Base-by-base conservation (phyloP, 2,329 filamentous ascomycete genomes). In the Furcasterigmium sp. region DNA sequence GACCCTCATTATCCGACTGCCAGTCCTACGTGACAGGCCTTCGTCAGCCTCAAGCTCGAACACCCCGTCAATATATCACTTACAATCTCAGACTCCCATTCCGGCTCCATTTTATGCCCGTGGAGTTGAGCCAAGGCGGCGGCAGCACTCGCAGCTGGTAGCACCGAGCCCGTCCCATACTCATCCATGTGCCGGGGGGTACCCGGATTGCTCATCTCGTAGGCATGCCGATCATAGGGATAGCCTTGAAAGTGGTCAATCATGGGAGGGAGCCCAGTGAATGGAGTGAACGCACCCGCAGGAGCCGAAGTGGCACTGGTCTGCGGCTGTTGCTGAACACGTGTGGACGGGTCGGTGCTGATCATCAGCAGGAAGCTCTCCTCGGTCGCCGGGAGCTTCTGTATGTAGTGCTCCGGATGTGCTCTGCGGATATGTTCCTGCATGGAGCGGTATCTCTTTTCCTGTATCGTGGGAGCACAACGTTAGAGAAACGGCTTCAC, bases 301-400 rank as follows among this genome's bases (percentile, higher is more conserved):
- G 50, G 43, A 39, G 45, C 41, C 28, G 46, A 46, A 23, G 44
- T 47, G 46, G 63, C 63, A 45, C 57, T 63, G 17, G 47, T 29
- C n/a, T 42, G 45, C 46, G 29, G 46, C 39, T 43, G 48, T 44
- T 42, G 39, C n/a, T 77, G 78, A 36, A 76, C 78, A 57, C 78
- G 79, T 62, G 88, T 84, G 49, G 84, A 84, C 10, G 87, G 91
- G 50, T 89, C 85, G 53, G 88, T 90, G 65, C 83, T 94, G 65
- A 97, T 88, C 93, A 97, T 97, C 64, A 95, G 76, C 59, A 87
- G 74, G 68, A 98, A 96, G 82, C 90, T 96, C 70, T 97, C 91
- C 67, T 96, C 91, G 55, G 91, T 98, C 39, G 93, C 93, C 53
- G 93, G 91, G 56, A 97, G 85, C 78, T 97, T 96, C 39, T 93